A percentile compares a stretch with the other conserved stretches of the same genome.
These are phyloP conservation scores for Lathyrus tuberosus DNA, from an alignment of 306 rosid genomes.

Conservation along the genomic window DNA sequence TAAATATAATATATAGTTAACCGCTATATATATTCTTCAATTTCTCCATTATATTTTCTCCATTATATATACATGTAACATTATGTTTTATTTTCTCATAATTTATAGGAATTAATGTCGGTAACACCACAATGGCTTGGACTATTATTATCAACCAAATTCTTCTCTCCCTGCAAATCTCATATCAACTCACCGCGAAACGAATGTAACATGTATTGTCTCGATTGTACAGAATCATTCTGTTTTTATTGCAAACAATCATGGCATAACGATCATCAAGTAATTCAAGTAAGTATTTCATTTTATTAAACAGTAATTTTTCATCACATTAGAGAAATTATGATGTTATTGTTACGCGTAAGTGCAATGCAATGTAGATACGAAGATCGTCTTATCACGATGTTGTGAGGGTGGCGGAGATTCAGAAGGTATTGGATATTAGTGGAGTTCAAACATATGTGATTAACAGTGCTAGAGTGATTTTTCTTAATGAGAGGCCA, in stretches of 20 bases:
- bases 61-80: background rate
- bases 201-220: conserved; percentile 78
- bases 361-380: conserved; percentile 67
- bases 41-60: no score
- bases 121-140: conserved; percentile 68
- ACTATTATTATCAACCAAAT: conserved; percentile 48
- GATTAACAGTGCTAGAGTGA: conserved; percentile 72
- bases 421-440: conserved; percentile 60
- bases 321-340: background rate
- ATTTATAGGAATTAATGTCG: conserved; percentile 42
- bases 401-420: conserved; percentile 67
- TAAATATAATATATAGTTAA: background rate
- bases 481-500: conserved; percentile 75
- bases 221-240: conserved; percentile 56
- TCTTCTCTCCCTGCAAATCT: conserved; percentile 52
- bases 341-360: conserved; percentile 8
- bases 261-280: conserved; percentile 64
- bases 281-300: conserved; percentile 56
- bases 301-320: background rate
- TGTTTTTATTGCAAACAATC: conserved; percentile 65
- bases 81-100: background rate
- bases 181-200: conserved; percentile 51
- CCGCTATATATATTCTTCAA: background rate
- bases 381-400: conserved; percentile 76
- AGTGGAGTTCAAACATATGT: conserved; percentile 73